phyloP scores from a whole-genome alignment of 106 monocot genomes.

The Phalaenopsis aphrodite region DNA sequence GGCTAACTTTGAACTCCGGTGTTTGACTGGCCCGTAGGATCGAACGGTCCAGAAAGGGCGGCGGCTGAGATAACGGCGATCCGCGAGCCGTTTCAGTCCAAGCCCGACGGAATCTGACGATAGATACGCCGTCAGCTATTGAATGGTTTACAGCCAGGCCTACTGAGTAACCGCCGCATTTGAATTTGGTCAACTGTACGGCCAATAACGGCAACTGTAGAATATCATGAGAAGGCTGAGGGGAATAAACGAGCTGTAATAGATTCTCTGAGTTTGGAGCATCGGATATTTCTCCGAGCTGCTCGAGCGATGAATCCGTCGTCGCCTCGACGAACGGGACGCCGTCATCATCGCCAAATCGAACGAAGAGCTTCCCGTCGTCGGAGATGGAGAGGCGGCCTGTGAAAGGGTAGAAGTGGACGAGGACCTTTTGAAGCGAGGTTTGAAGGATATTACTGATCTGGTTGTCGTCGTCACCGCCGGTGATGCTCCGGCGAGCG shows the following conservation, averaged over 20 bases:
- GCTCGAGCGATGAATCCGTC: conserved; percentile 27
- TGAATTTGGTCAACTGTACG: conserved; percentile 47
- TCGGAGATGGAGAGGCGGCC: conserved; percentile 29
- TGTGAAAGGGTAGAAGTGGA: conserved; percentile 29
- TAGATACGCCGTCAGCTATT: conserved; percentile 36
- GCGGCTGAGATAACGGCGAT: conserved; percentile 11
- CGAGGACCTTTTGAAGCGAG: conserved; percentile 33
- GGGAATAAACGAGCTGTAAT: conserved; percentile 29
- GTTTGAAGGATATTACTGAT: conserved; percentile 17
- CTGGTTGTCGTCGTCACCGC: too few species aligned
- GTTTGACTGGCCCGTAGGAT: conserved; percentile 30
- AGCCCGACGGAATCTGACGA: conserved; percentile 31
- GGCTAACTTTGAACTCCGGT: conserved; percentile 22
- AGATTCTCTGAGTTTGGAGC: conserved; percentile 23
- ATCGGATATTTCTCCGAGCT: conserved; percentile 23
- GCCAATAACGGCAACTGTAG: background rate
- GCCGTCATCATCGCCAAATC: conserved; percentile 18
- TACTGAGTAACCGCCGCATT: conserved; percentile 41
- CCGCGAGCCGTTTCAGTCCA: conserved; percentile 44
- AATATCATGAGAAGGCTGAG: conserved; percentile 13
- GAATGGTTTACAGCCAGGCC: conserved; percentile 48
- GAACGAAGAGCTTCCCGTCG: conserved; percentile 36
- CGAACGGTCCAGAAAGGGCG: conserved; percentile 42
- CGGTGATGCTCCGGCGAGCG: background rate
- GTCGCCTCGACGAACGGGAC: conserved; percentile 46